These are phyloP conservation scores for Luzula sylvatica DNA, from an alignment of 176 grass and related monocot species.

Conservation along the genomic window DNA sequence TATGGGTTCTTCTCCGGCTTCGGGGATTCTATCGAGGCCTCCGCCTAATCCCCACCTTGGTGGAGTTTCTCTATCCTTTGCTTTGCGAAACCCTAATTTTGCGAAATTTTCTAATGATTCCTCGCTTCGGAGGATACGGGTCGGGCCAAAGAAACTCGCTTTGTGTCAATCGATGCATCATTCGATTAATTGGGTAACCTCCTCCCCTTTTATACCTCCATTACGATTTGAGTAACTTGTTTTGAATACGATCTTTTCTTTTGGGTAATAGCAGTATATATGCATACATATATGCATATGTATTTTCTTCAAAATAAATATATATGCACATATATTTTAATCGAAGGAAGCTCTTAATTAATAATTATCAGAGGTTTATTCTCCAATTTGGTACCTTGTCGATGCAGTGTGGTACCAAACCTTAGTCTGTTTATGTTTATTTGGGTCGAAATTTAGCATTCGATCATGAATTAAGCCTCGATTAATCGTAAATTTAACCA, in stretches of 20 bases:
- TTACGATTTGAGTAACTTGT: neutral
- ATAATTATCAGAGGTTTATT: too few species aligned
- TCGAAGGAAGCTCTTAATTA: too few species aligned
- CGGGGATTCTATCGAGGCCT: slow-evolving; percentile 2
- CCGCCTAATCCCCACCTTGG: slow-evolving; percentile 8
- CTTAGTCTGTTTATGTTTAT: too few species aligned
- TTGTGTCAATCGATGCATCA: neutral
- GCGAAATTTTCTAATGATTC: neutral
- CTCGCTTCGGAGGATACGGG: slow-evolving; percentile 3
- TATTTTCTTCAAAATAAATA: too few species aligned
- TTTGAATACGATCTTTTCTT: slow-evolving; percentile 1
- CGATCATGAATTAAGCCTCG: too few species aligned
- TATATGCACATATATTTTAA: too few species aligned
- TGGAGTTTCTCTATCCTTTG: slow-evolving; percentile 11
- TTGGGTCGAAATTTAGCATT: too few species aligned
- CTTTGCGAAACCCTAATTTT: slow-evolving; percentile 29
- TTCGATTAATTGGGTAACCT: slow-evolving; percentile 18
- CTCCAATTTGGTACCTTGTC: too few species aligned
- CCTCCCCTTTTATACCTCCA: neutral
- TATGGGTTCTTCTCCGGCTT: slow-evolving; percentile 17
- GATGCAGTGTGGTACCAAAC: too few species aligned
- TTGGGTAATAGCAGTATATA: neutral
- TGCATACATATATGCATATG: neutral
- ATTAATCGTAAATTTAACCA: slow-evolving; percentile 1
- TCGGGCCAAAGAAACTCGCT: slow-evolving; percentile 9